Evolutionary conservation across 1,139 yeast genomes (phyloP).

Genomic region (Debaryomyces robertsiae): DNA sequence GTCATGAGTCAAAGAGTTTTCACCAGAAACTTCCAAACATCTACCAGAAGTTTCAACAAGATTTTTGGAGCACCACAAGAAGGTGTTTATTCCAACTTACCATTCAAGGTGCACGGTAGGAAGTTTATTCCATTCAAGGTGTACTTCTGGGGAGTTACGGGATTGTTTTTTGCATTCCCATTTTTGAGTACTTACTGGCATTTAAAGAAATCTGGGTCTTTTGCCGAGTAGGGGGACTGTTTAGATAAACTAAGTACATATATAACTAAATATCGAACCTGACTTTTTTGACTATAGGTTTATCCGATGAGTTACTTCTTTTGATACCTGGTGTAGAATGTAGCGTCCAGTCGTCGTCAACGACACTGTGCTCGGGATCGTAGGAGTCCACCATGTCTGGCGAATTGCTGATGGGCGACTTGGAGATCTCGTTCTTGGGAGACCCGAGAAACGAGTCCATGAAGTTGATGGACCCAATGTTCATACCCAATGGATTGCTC

Average conservation of each 20-base stretch:
- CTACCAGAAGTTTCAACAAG: slow-evolving; percentile 36
- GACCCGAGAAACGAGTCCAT: slow-evolving; percentile 21
- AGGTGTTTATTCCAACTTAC: slow-evolving; percentile 90
- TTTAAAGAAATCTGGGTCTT: slow-evolving; percentile 72
- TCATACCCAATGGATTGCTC: slow-evolving; percentile 21
- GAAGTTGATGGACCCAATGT: slow-evolving; percentile 20
- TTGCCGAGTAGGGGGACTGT: slow-evolving; percentile 23
- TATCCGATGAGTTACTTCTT: slow-evolving; percentile 17
- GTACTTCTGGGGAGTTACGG: slow-evolving; percentile 78
- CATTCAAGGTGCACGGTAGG: slow-evolving; percentile 92
- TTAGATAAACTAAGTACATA: slow-evolving; percentile 5
- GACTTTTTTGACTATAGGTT: slow-evolving; percentile 26
- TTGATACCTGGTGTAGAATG: slow-evolving; percentile 16
- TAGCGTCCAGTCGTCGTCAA: slow-evolving; percentile 4
- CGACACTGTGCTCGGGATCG: slow-evolving; percentile 21
- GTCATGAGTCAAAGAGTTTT: slow-evolving; percentile 26
- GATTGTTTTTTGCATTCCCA: slow-evolving; percentile 62
- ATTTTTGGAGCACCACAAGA: slow-evolving; percentile 57
- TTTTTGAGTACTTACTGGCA: slow-evolving; percentile 69
- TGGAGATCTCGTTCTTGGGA: slow-evolving; percentile 18
- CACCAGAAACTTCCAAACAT: slow-evolving; percentile 43
- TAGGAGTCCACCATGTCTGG: slow-evolving; percentile 21
- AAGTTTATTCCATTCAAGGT: slow-evolving; percentile 77
- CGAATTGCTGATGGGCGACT: slow-evolving; percentile 10
- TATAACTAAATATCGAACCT: slow-evolving; percentile 26